Percentiles rank a stretch among this genome's conserved stretches.
phyloP scores from a whole-genome alignment of 148 eudicot genomes.

The Nepenthes mirabilis region DNA sequence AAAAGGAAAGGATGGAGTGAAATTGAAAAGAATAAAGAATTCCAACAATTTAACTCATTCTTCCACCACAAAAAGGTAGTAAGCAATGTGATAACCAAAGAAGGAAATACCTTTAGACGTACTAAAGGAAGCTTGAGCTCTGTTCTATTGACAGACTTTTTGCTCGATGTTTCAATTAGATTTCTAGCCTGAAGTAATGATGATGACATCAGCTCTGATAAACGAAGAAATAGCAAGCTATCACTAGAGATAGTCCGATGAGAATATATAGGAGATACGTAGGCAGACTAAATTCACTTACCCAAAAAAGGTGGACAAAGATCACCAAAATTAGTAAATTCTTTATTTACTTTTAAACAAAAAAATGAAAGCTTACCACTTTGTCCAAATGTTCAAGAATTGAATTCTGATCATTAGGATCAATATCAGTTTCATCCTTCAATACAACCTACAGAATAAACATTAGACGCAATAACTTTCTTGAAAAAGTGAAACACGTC shows the following conservation, averaged over 20 bases:
- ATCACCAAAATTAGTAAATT: neutral
- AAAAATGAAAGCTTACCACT: conserved; percentile 36
- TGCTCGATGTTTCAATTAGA: conserved; percentile 68
- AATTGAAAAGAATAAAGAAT: too few species aligned
- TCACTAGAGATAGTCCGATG: neutral
- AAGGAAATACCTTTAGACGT: conserved; percentile 57
- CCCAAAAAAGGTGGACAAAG: too few species aligned
- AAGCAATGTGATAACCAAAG: neutral
- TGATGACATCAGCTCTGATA: conserved; percentile 3
- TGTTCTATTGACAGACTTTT: conserved; percentile 27
- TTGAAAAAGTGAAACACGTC: conserved; percentile 6
- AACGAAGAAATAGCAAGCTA: conserved; percentile 2
- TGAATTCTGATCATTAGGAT: conserved; percentile 85
- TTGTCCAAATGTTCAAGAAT: conserved; percentile 87
- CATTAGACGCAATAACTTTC: conserved; percentile 1
- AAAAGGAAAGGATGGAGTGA: too few species aligned
- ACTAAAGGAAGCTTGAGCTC: conserved; percentile 82
- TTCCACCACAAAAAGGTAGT: neutral
- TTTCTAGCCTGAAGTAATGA: conserved; percentile 51
- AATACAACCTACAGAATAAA: conserved; percentile 51
- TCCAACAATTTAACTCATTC: too few species aligned
- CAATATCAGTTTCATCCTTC: conserved; percentile 76
- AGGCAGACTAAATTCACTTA: too few species aligned
- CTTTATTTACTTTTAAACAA: neutral
- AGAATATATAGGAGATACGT: neutral